Evolutionary conservation across 148 eudicot species (phyloP).

Genomic region (Silene latifolia): DNA sequence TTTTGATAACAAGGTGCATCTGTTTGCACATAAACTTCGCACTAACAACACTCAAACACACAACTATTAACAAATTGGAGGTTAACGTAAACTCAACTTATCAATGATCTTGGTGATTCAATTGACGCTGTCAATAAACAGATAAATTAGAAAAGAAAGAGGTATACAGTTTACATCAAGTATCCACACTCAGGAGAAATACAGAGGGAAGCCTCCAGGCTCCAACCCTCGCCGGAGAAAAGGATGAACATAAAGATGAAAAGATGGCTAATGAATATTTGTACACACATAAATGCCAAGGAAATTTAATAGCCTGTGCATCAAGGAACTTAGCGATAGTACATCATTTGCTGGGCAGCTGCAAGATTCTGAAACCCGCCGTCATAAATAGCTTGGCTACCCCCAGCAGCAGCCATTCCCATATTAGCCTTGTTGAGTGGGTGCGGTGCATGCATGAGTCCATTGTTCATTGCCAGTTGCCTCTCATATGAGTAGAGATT

Average conservation of each 20-base stretch:
- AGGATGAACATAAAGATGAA: constrained; percentile 7
- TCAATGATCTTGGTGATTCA: too few relatives aligned
- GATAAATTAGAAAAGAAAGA: neutral
- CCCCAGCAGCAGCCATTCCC: constrained; percentile 87
- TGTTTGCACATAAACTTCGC: too few relatives aligned
- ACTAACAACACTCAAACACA: too few relatives aligned
- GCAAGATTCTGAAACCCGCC: constrained; percentile 83
- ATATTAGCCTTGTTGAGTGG: constrained; percentile 71
- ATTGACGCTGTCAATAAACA: neutral
- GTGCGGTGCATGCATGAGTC: constrained; percentile 73
- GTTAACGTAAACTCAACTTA: too few relatives aligned
- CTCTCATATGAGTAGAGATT: constrained; percentile 79
- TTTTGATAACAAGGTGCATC: too few relatives aligned
- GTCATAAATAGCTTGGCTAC: constrained; percentile 92
- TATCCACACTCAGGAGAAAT: neutral
- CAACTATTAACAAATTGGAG: too few relatives aligned
- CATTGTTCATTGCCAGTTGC: constrained; percentile 75
- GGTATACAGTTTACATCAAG: neutral
- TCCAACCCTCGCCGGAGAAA: constrained; percentile 17
- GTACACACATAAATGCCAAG: constrained; percentile 19
- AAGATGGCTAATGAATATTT: constrained; percentile 7
- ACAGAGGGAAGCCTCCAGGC: constrained; percentile 4
- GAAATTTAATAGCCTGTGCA: constrained; percentile 4
- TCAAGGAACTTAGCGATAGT: constrained; percentile 54
- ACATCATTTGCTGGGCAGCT: constrained; percentile 96